A percentile compares a stretch with the other conserved stretches of the same genome.
Conservation (phyloP, 768 basidiomycete genomes). For the Zangia roseola region DNA sequence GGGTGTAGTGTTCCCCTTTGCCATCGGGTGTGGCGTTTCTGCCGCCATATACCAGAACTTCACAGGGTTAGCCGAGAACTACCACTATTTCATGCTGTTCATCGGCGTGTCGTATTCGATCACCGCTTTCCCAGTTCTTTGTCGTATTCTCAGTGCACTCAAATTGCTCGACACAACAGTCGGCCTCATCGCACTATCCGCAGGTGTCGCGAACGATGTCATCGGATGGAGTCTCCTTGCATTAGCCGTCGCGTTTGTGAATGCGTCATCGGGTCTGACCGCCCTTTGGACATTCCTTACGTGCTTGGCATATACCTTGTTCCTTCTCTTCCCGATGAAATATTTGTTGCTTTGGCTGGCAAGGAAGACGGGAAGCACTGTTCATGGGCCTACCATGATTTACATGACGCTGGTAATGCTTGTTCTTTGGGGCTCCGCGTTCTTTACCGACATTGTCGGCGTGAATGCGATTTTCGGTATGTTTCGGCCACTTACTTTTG, state of each 20-base stretch:
- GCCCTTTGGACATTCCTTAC: conserved; percentile 83
- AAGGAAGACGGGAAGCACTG: conserved; percentile 71
- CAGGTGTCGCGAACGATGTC: conserved; percentile 89
- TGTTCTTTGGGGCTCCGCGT: conserved; percentile 80
- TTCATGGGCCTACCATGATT: conserved; percentile 79
- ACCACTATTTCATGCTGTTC: conserved; percentile 92
- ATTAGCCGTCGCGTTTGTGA: conserved; percentile 88
- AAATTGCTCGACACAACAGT: conserved; percentile 91
- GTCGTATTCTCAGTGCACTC: conserved; percentile 84
- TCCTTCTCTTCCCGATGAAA: conserved; percentile 71
- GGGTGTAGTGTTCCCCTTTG: conserved; percentile 88
- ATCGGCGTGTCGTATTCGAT: conserved; percentile 88
- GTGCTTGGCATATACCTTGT: conserved; percentile 76
- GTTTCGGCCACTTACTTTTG: conserved; percentile 3
- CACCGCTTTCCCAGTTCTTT: conserved; percentile 88
- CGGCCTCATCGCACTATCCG: conserved; percentile 88
- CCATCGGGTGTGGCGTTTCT: conserved; percentile 72
- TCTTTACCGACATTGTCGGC: conserved; percentile 94
- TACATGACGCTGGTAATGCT: conserved; percentile 89
- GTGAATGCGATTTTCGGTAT: conserved; percentile 88
- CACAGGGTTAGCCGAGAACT: conserved; percentile 57
- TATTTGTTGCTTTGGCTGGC: conserved; percentile 69
- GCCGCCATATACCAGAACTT: conserved; percentile 77
- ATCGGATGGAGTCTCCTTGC: conserved; percentile 90
- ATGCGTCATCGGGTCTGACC: conserved; percentile 77